Percentiles rank a stretch among this genome's conserved stretches.
phyloP scores from a whole-genome alignment of 345 rosid genomes.

The Melaleuca quinquenervia region DNA sequence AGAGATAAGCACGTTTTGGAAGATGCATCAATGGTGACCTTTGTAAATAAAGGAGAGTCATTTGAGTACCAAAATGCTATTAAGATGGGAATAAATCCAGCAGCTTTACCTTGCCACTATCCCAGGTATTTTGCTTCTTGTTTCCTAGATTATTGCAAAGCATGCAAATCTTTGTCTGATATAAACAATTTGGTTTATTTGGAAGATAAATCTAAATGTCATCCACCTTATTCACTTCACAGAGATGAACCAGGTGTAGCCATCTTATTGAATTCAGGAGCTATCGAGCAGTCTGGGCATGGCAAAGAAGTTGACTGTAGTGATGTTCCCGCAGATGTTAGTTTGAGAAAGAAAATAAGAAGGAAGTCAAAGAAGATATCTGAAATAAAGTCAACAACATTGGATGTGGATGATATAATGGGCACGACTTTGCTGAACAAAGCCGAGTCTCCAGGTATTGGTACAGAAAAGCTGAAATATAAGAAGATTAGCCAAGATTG shows the following conservation, averaged over 20 bases:
- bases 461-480: constrained; percentile 13
- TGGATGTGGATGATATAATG: constrained; percentile 19
- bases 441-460: constrained; percentile 15
- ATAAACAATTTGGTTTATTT: not conserved
- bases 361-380: constrained; percentile 69
- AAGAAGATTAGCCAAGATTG: constrained; percentile 15
- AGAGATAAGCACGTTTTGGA: not conserved
- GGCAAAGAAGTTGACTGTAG: constrained; percentile 21
- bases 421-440: constrained; percentile 5
- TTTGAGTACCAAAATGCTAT: constrained; percentile 7
- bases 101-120: not conserved
- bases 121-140: not conserved
- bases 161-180: not conserved
- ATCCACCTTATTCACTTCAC: not conserved
- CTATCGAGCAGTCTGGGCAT: constrained; percentile 8
- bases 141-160: not conserved
- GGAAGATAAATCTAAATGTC: not conserved
- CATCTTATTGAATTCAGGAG: constrained; percentile 9
- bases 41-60: constrained; percentile 6
- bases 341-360: constrained; percentile 37
- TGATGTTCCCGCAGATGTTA: constrained; percentile 11
- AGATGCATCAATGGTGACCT: constrained; percentile 8
- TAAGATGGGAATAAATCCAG: constrained; percentile 1
- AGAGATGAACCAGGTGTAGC: not conserved
- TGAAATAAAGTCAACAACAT: constrained; percentile 28